phyloP scores from a whole-genome alignment of 1,284 basidiomycete genomes.

The Sanguinoderma infundibulare region DNA sequence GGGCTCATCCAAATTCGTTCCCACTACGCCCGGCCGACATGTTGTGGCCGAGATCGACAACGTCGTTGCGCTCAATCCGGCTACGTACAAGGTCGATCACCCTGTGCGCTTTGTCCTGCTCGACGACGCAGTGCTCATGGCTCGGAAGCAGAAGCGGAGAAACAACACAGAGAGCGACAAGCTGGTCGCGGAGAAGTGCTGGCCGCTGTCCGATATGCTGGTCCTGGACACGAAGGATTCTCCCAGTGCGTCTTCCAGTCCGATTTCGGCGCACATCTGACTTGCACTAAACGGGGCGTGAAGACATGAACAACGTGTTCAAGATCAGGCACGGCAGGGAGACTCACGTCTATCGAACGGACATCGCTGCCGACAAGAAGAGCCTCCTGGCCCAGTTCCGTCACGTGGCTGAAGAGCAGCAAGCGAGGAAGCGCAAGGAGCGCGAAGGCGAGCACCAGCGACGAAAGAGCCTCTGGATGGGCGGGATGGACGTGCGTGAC shows the following conservation, averaged over 20 bases:
- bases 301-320: slow-evolving; percentile 94
- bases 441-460: slow-evolving; percentile 90
- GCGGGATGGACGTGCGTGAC: slow-evolving; percentile 53
- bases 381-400: slow-evolving; percentile 85
- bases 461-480: slow-evolving; percentile 79
- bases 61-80: slow-evolving; percentile 87
- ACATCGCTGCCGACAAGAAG: slow-evolving; percentile 85
- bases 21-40: slow-evolving; percentile 88
- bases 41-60: slow-evolving; percentile 88
- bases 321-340: slow-evolving; percentile 95
- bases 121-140: slow-evolving; percentile 91
- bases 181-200: slow-evolving; percentile 92
- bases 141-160: slow-evolving; percentile 59
- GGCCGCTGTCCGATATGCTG: slow-evolving; percentile 90
- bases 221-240: slow-evolving; percentile 97
- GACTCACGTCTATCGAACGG: slow-evolving; percentile 90
- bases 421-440: slow-evolving; percentile 88
- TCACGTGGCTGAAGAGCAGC: slow-evolving; percentile 90
- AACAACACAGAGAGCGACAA: slow-evolving; percentile 58
- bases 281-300: neutral
- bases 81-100: slow-evolving; percentile 93
- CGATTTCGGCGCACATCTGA: neutral
- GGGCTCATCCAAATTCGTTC: slow-evolving; percentile 96
- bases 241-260: slow-evolving; percentile 61
- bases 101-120: slow-evolving; percentile 90